These are phyloP conservation scores for Leccinum ponderosum DNA, from an alignment of 1,284 basidiomycete species.

Conservation along the genomic window DNA sequence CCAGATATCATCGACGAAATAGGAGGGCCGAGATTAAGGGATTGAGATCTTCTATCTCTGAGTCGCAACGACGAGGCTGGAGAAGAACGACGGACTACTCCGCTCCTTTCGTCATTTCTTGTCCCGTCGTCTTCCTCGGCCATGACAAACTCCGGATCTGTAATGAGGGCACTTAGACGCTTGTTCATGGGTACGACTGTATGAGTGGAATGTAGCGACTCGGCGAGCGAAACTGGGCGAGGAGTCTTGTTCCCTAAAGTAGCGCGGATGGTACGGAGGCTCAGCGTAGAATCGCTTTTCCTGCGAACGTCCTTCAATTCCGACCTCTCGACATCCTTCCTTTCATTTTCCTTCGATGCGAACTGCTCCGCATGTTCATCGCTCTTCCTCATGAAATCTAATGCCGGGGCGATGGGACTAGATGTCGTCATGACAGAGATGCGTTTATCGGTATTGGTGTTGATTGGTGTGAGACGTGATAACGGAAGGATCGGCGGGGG, in stretches of 20 bases:
- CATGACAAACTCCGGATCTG: constrained; percentile 60
- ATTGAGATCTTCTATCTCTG: constrained; percentile 61
- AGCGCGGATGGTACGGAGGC: constrained; percentile 67
- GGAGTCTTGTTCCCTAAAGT: constrained; percentile 52
- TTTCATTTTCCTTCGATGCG: constrained; percentile 28
- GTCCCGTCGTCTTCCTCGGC: constrained; percentile 49
- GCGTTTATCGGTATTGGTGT: constrained; percentile 32
- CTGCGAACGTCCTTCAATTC: constrained; percentile 63
- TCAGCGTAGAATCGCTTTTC: constrained; percentile 74
- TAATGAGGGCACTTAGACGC: constrained; percentile 65
- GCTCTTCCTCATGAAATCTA: constrained; percentile 35
- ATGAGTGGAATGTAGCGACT: constrained; percentile 68
- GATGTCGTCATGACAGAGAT: constrained; percentile 32
- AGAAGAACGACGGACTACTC: constrained; percentile 20
- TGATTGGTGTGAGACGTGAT: constrained; percentile 22
- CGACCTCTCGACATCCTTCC: constrained; percentile 46
- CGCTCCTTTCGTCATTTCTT: constrained; percentile 37
- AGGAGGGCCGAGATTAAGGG: constrained; percentile 49
- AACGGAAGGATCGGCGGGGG: constrained; percentile 9
- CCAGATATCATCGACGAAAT: constrained; percentile 33
- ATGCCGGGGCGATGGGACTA: constrained; percentile 36
- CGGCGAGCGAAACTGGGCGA: constrained; percentile 72
- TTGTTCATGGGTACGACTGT: constrained; percentile 64
- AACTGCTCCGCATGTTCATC: constrained; percentile 29
- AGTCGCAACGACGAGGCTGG: constrained; percentile 37